These are phyloP conservation scores for Thielaviopsis cerberus DNA, from an alignment of 2,329 filamentous ascomycete genomes.

Conservation along the genomic window DNA sequence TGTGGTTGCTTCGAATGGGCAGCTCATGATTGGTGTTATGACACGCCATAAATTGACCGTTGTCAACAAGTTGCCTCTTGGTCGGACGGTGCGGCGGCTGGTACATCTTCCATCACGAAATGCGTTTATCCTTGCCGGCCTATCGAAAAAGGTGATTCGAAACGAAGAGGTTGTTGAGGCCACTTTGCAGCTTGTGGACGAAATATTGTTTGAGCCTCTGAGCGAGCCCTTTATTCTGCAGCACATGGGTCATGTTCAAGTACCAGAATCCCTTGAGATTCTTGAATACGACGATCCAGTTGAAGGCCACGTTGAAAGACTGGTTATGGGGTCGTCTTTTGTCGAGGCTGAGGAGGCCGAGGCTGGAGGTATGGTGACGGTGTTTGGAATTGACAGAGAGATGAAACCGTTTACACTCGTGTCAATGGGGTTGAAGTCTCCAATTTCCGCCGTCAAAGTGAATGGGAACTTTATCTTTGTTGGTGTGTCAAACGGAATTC, in stretches of 20 bases:
- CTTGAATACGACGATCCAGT: constrained; percentile 46
- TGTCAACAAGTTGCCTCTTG: constrained; percentile 59
- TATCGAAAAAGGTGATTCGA: constrained; percentile 50
- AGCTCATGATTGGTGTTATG: constrained; percentile 59
- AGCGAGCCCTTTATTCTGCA: constrained; percentile 48
- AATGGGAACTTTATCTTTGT: constrained; percentile 64
- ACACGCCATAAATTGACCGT: constrained; percentile 60
- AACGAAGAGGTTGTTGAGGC: constrained; percentile 61
- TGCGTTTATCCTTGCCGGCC: constrained; percentile 73
- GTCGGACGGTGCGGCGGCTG: constrained; percentile 69
- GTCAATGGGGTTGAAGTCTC: constrained; percentile 53
- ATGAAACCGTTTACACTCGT: constrained; percentile 54
- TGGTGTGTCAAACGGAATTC: constrained; percentile 73
- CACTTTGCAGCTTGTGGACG: constrained; percentile 77
- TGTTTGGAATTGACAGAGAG: constrained; percentile 65
- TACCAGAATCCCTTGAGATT: constrained; percentile 70
- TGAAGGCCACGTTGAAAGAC: constrained; percentile 49
- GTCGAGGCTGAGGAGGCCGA: constrained; percentile 22
- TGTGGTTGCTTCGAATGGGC: constrained; percentile 56
- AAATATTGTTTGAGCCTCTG: constrained; percentile 66
- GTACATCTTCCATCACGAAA: constrained; percentile 66
- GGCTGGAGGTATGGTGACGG: constrained; percentile 22
- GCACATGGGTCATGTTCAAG: constrained; percentile 34
- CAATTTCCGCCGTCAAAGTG: constrained; percentile 61
- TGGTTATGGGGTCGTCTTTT: constrained; percentile 63